phyloP scores from a whole-genome alignment of 495 filamentous ascomycete species.

The Lasiosphaeris hirsuta region DNA sequence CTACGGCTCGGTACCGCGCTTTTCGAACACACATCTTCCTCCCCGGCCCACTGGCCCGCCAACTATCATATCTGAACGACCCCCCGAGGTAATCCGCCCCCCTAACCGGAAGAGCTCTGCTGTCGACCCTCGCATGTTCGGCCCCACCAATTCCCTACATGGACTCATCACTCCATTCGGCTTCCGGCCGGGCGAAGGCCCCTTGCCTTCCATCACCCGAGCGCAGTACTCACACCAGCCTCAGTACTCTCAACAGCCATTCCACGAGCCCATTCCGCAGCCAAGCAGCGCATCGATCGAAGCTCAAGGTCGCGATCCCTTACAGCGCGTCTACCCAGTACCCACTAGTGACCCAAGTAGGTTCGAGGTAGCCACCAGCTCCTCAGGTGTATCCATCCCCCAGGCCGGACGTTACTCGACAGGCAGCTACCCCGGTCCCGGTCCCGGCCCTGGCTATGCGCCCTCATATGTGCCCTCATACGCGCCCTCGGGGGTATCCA shows the following conservation, averaged over 20 bases:
- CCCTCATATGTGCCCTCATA: too few species aligned
- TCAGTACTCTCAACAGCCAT: conserved; percentile 1
- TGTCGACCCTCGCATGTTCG: conserved; percentile 52
- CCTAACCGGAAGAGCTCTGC: conserved; percentile 43
- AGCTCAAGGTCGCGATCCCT: conserved; percentile 24
- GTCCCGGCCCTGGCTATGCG: too few species aligned
- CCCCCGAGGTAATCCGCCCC: conserved; percentile 28
- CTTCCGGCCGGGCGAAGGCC: conserved; percentile 32
- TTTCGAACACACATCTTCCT: conserved; percentile 28
- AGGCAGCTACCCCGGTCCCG: too few species aligned
- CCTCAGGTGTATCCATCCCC: conserved; percentile 43
- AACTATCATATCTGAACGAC: conserved; percentile 24
- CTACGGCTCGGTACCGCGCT: conserved; percentile 40
- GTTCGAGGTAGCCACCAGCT: conserved; percentile 52
- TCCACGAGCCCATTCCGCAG: conserved; percentile 22
- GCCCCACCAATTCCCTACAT: conserved; percentile 51
- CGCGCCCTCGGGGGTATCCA: too few species aligned
- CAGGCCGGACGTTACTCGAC: conserved; percentile 13
- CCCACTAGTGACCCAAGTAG: conserved; percentile 59
- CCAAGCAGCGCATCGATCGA: conserved; percentile 33
- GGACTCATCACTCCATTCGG: conserved; percentile 51
- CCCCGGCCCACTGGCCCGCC: conserved; percentile 9
- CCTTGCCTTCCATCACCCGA: too few species aligned
- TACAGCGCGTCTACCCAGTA: conserved; percentile 46
- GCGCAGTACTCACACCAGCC: conserved; percentile 9